Evolutionary conservation across 2,329 filamentous ascomycete species (phyloP).

Genomic region (Monosporascus sp.): DNA sequence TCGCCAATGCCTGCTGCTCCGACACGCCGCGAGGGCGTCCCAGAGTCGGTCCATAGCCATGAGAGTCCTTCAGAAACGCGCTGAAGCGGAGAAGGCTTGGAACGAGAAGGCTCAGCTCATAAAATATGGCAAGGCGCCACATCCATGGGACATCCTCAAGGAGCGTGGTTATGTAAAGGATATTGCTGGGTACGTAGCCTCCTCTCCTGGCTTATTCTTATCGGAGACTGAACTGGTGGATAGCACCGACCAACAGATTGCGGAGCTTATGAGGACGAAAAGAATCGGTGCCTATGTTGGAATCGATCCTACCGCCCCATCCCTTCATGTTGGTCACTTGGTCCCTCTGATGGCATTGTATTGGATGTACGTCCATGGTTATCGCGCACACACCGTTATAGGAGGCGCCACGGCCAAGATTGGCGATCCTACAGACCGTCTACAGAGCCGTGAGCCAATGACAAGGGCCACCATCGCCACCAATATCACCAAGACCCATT

Average conservation of each 20-base stretch:
- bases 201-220: neutral
- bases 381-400: slow-evolving; percentile 60
- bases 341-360: slow-evolving; percentile 78
- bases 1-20: slow-evolving; percentile 17
- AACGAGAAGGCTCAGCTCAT: slow-evolving; percentile 30
- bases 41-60: slow-evolving; percentile 32
- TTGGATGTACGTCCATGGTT: slow-evolving; percentile 77
- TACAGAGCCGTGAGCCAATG: slow-evolving; percentile 54
- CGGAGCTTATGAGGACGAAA: slow-evolving; percentile 58
- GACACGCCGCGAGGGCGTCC: slow-evolving; percentile 8
- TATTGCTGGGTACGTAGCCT: slow-evolving; percentile 58
- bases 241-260: slow-evolving; percentile 40
- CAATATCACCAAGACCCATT: slow-evolving; percentile 64
- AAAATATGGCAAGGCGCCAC: slow-evolving; percentile 40
- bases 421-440: slow-evolving; percentile 71
- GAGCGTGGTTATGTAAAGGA: slow-evolving; percentile 71
- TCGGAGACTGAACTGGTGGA: neutral
- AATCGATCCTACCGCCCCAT: slow-evolving; percentile 75
- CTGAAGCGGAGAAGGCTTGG: slow-evolving; percentile 34
- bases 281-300: slow-evolving; percentile 73
- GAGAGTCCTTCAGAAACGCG: slow-evolving; percentile 39
- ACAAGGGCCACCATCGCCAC: slow-evolving; percentile 47
- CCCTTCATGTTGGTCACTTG: slow-evolving; percentile 75
- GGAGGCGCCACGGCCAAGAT: slow-evolving; percentile 73
- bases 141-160: slow-evolving; percentile 61